These are phyloP conservation scores for Botrytis squamosa DNA, from an alignment of 2,329 filamentous ascomycete species.

Conservation along the genomic window DNA sequence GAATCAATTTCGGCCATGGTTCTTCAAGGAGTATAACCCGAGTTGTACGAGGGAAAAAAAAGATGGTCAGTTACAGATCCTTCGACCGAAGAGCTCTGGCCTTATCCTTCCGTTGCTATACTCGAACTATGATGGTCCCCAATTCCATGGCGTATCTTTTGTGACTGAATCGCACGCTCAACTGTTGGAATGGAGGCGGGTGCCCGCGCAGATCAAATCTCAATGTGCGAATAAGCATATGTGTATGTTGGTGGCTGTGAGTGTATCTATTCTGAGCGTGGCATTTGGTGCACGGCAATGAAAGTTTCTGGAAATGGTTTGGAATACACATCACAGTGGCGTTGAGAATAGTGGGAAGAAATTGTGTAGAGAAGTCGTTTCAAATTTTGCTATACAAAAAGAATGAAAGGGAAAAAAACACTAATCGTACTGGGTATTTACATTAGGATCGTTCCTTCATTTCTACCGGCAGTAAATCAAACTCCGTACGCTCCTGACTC, in stretches of 20 bases:
- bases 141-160: not conserved
- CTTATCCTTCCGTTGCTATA: not conserved
- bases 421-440: conserved; percentile 34
- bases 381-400: conserved; percentile 13
- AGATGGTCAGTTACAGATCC: not conserved
- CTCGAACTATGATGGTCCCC: not conserved
- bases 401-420: conserved; percentile 11
- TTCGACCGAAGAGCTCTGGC: not conserved
- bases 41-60: not conserved
- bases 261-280: not conserved
- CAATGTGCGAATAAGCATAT: not conserved
- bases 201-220: not conserved
- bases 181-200: not conserved
- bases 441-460: conserved; percentile 24
- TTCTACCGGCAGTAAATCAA: conserved; percentile 22
- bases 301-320: too few species aligned
- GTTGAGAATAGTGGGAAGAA: not conserved
- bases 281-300: not conserved
- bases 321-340: not conserved
- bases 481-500: conserved; percentile 30
- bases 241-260: not conserved
- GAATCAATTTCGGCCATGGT: not conserved
- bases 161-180: not conserved
- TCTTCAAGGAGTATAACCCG: not conserved
- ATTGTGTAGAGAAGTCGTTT: conserved; percentile 15